Base-by-base conservation (phyloP, 768 basidiomycete species). In the Collybia sp. region DNA sequence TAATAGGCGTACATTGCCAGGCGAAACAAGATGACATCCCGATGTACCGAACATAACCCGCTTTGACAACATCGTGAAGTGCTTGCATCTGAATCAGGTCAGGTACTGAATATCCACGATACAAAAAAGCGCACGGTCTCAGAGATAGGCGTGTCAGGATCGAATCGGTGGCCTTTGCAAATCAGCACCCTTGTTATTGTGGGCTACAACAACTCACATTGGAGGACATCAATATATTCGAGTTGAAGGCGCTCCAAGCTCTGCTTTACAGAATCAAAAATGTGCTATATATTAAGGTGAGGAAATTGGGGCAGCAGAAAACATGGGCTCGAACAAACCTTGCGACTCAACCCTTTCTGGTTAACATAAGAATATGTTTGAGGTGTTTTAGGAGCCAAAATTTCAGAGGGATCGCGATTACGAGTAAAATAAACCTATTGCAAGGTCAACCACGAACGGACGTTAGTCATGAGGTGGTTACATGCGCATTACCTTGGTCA, bases 171-270 rank as follows among this genome's bases (percentile, higher is more conserved):
- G 54, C 75, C 75, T 76, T 62, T 69, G 58, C 78, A 79, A 25
- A 25, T 25, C 8, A 25, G 25, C 8, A 4, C 25, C 25, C 4
- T 25, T 8, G 13, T 4, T 13, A 37, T 37, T 6, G 35, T 6
- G 6, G 13, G 10, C 35, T n/a, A n/a, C n/a, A 18, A 10, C 6
- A n/a, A 37, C 70, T 50, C 53, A 72, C 83, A 85, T 67, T 89
- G 87, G 6, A 88, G 63, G 1, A 89, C 63, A 55, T 90, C 89
- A 54, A 91, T 72, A 51, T 88, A 87, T 43, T 90, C 88, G 19
- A 87, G 60, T 39, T 88, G 82, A 2, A 91, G 70, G 13, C 87
- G 73, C 57, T 83, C 63, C 48, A 90, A 61, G 38, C 79, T 79
- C 12, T 67, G 64, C 54, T 82, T 80, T 31, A 85, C 76, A 0